Evolutionary conservation across 495 filamentous ascomycete genomes (phyloP).

Genomic region (Parachaetomium inaequale): DNA sequence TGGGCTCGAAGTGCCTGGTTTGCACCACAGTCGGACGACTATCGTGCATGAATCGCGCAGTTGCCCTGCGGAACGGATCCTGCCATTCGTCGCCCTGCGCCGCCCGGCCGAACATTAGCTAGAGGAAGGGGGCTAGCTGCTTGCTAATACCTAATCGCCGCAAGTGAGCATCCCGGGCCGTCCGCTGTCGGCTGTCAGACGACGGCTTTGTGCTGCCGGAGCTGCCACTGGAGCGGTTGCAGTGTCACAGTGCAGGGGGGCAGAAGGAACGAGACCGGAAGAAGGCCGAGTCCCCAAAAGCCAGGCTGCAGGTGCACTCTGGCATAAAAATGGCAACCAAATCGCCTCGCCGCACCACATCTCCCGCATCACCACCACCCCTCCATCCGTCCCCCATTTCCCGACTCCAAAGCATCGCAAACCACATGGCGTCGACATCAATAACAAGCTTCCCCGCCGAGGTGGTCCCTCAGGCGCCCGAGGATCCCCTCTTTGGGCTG

Average conservation of each 20-base stretch:
- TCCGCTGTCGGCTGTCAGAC: conserved; percentile 23
- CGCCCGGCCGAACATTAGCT: conserved; percentile 10
- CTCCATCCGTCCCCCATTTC: conserved; percentile 27
- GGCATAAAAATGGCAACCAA: conserved; percentile 31
- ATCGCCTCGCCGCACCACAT: conserved; percentile 21
- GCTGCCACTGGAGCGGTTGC: conserved; percentile 11
- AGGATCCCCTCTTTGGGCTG: conserved; percentile 93
- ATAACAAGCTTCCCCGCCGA: conserved; percentile 72
- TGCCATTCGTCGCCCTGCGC: conserved; percentile 8
- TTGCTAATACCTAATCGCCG: not conserved
- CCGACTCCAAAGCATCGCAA: conserved; percentile 47
- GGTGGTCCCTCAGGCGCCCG: conserved; percentile 82
- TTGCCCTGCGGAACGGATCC: conserved; percentile 7
- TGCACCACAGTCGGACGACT: conserved; percentile 20
- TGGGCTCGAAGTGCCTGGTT: conserved; percentile 10
- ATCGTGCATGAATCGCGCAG: conserved; percentile 19
- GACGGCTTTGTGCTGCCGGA: conserved; percentile 19
- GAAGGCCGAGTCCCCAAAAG: conserved; percentile 2
- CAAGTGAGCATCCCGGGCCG: not conserved
- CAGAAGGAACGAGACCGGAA: conserved; percentile 17
- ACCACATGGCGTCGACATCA: conserved; percentile 38
- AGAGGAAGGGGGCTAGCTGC: not conserved
- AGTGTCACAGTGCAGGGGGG: conserved; percentile 21
- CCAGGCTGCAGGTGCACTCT: conserved; percentile 1
- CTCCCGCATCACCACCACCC: conserved; percentile 24